Base-by-base conservation (phyloP, 148 eudicot species). In the Rhododendron williamsianum region DNA sequence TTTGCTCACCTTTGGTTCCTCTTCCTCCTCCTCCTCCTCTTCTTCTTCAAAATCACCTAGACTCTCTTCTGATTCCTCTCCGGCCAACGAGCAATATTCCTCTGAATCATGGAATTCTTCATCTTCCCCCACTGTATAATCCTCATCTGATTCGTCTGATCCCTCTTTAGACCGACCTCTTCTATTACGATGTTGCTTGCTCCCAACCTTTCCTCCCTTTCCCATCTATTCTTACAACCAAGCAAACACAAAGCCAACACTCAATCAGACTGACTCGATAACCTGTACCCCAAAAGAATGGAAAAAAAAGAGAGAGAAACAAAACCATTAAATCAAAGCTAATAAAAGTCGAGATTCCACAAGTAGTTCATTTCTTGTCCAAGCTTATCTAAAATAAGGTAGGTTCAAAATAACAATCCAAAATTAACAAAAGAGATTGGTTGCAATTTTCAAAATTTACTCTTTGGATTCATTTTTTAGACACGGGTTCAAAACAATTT, bases 101-200 rank as follows among this genome's bases (percentile, higher is more conserved):
- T 95, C 99, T 56, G 98, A 95, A 80, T 91, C 94, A 43, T 89
- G 89, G 82, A 88, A 91, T 80, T 87, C 88, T 85, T 92, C 96
- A 81, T 93, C 99, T 81, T 84, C 94, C 86, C 90, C 94, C 30
- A 95, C 91, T 63, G 84, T 89, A 52, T 95, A 97, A 87, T 97
- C 99, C 88, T 97, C 99, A 89, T 97, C 99, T 0, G 99, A 97
- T 84, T 92, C 96, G 87, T 94, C 99, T 4, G 98, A 95, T 60
- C 89, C 93, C 82, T 82, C 87, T 76, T 85, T 91, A 48, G 83
- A 81, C 21, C 83, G 78, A 30, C 69, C 89, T 76, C 87, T 89
- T 87, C 87, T 86, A 86, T 88, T 88, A 81, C 84, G 46, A 83
- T 67, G 87, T 81, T 81, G 83, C 87, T 87, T 88, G 76, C 49